Conservation (phyloP, 768 basidiomycete genomes). For the Symmetrospora coprosmae region DNA sequence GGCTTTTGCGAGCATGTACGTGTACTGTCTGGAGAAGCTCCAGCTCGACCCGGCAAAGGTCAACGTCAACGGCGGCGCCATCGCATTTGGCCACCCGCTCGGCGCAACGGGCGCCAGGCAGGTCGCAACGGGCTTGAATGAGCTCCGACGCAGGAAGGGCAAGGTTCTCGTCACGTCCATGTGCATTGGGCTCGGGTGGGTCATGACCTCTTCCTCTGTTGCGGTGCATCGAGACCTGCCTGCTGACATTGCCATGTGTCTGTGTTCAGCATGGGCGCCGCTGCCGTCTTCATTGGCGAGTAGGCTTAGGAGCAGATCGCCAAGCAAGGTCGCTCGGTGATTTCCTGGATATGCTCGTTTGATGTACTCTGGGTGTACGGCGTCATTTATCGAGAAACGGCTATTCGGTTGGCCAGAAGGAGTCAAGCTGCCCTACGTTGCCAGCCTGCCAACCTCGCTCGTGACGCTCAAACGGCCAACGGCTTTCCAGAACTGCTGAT, state of each 20-base stretch:
- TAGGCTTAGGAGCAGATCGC: neutral
- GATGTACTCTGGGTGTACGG: neutral
- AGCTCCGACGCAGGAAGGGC: constrained; percentile 33
- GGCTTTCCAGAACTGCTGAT: no score
- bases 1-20: constrained; percentile 60
- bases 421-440: neutral
- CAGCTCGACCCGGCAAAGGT: constrained; percentile 53
- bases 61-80: constrained; percentile 82
- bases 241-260: neutral
- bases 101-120: constrained; percentile 52
- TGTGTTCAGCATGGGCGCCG: constrained; percentile 61
- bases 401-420: neutral
- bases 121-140: constrained; percentile 63
- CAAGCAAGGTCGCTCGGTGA: no score
- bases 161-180: constrained; percentile 66
- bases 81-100: constrained; percentile 49
- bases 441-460: no score
- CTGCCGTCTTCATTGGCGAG: constrained; percentile 56
- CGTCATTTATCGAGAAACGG: neutral
- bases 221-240: no score
- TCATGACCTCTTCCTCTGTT: neutral
- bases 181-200: constrained; percentile 48
- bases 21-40: constrained; percentile 57
- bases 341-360: no score
- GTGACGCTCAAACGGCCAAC: no score